These are phyloP conservation scores for Metarhizium brunneum DNA, from an alignment of 2,329 filamentous ascomycete species.

Conservation along the genomic window DNA sequence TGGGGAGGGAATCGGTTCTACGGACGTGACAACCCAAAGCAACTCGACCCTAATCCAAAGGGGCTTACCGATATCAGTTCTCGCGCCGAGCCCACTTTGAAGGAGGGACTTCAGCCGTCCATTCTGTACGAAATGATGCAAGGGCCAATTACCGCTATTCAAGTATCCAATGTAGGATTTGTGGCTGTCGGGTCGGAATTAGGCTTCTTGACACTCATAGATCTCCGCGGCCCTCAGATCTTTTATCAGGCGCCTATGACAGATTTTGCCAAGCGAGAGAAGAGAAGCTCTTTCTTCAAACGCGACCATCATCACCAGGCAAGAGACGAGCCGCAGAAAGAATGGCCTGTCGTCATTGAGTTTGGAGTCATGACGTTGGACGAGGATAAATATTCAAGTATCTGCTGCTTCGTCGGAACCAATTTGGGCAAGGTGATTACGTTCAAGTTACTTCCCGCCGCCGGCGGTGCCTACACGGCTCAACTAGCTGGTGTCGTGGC, in stretches of 20 bases:
- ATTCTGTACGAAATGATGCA: slow-evolving; percentile 76
- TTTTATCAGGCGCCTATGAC: slow-evolving; percentile 67
- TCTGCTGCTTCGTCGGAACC: slow-evolving; percentile 85
- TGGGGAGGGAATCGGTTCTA: slow-evolving; percentile 75
- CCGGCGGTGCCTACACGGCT: slow-evolving; percentile 57
- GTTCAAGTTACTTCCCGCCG: slow-evolving; percentile 78
- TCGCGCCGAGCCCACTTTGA: slow-evolving; percentile 62
- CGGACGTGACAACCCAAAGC: slow-evolving; percentile 48
- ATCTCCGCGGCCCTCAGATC: slow-evolving; percentile 76
- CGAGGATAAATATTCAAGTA: slow-evolving; percentile 91
- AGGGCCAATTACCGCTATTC: slow-evolving; percentile 68
- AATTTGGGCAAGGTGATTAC: slow-evolving; percentile 75
- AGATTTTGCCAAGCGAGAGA: slow-evolving; percentile 69
- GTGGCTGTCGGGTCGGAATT: slow-evolving; percentile 78
- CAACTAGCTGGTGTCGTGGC: slow-evolving; percentile 59
- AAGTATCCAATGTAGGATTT: slow-evolving; percentile 89
- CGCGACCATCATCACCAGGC: slow-evolving; percentile 15
- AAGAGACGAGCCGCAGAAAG: slow-evolving; percentile 36
- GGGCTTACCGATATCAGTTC: slow-evolving; percentile 65
- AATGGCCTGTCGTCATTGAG: slow-evolving; percentile 75
- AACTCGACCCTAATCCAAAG: slow-evolving; percentile 52
- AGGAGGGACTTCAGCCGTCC: slow-evolving; percentile 72
- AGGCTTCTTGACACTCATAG: slow-evolving; percentile 72
- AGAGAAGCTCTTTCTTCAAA: slow-evolving; percentile 63
- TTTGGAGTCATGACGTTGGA: slow-evolving; percentile 93